Evolutionary conservation across 768 basidiomycete species (phyloP).

Genomic region (Strobilomyces echinocephalus): DNA sequence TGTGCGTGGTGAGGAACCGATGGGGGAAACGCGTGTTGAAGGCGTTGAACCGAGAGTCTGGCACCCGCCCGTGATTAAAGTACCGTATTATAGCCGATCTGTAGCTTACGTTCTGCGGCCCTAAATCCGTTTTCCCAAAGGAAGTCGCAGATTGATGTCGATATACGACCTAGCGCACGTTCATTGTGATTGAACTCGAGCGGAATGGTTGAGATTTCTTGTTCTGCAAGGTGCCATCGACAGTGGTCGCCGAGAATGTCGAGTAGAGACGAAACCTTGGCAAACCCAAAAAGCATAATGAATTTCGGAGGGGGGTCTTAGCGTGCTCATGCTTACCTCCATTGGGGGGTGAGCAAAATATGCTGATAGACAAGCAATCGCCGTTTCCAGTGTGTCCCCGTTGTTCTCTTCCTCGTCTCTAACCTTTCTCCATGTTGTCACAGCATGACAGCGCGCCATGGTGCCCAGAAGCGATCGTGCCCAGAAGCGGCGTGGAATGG

Average conservation of each 20-base stretch:
- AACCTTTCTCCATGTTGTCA: conserved; percentile 35
- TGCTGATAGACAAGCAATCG: conserved; percentile 47
- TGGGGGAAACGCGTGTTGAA: conserved; percentile 59
- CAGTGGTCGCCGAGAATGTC: conserved; percentile 40
- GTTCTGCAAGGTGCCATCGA: conserved; percentile 32
- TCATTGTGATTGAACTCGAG: conserved; percentile 32
- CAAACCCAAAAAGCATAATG: neutral
- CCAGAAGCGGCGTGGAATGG: conserved; percentile 48
- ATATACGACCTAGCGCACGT: conserved; percentile 25
- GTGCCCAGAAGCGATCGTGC: conserved; percentile 40
- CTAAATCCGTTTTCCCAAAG: conserved; percentile 48
- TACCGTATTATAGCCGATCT: neutral
- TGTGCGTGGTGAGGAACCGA: conserved; percentile 46
- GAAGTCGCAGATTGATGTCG: conserved; percentile 44
- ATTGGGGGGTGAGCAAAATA: conserved; percentile 45
- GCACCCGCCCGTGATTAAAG: neutral
- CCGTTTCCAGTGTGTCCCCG: conserved; percentile 37
- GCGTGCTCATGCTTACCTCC: conserved; percentile 32
- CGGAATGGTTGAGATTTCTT: conserved; percentile 27
- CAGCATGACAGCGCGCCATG: conserved; percentile 40
- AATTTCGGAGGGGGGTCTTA: neutral
- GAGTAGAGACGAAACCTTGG: conserved; percentile 39
- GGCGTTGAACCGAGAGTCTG: conserved; percentile 38
- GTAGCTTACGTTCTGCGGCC: conserved; percentile 37
- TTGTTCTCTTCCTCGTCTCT: conserved; percentile 6